A percentile compares a stretch with the other conserved stretches of the same genome.
These are phyloP conservation scores for Ophiosphaerella korrae DNA, from an alignment of 2,329 filamentous ascomycete species.

Conservation along the genomic window DNA sequence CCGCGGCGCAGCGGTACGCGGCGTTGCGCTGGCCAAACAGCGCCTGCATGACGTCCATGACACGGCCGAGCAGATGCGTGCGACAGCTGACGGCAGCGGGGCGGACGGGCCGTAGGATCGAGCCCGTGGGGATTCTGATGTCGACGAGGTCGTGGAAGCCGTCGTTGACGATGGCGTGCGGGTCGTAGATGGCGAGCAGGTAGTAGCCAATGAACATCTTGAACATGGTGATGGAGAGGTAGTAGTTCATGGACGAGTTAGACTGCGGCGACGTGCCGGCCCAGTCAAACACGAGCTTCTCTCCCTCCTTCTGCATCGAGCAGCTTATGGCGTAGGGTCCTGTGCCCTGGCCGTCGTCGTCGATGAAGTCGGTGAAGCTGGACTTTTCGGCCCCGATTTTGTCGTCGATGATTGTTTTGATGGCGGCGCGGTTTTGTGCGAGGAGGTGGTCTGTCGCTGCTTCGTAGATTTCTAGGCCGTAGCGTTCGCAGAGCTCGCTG, in stretches of 20 bases:
- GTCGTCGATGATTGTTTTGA: constrained; percentile 54
- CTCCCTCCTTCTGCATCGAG: constrained; percentile 53
- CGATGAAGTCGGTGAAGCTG: constrained; percentile 57
- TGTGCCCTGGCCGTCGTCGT: constrained; percentile 54
- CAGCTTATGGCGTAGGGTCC: constrained; percentile 56
- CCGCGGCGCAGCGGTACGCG: constrained; percentile 55
- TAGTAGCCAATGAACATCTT: constrained; percentile 59
- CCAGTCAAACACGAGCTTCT: constrained; percentile 56
- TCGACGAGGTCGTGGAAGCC: constrained; percentile 58
- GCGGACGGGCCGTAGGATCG: constrained; percentile 53
- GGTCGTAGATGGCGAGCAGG: constrained; percentile 56
- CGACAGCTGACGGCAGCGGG: constrained; percentile 56
- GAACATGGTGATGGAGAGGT: constrained; percentile 57
- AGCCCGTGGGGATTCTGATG: constrained; percentile 53
- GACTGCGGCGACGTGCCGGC: constrained; percentile 56
- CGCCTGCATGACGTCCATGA: constrained; percentile 58
- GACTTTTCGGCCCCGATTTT: constrained; percentile 51
- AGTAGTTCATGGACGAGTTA: constrained; percentile 55
- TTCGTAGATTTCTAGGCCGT: constrained; percentile 53
- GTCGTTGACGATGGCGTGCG: constrained; percentile 57
- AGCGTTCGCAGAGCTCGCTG: constrained; percentile 53
- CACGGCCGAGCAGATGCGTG: constrained; percentile 55
- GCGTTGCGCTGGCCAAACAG: constrained; percentile 56
- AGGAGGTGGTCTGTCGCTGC: constrained; percentile 54
- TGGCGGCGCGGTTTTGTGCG: constrained; percentile 50